phyloP scores from a whole-genome alignment of 805 yeast species.

The Candida stauntonica region DNA sequence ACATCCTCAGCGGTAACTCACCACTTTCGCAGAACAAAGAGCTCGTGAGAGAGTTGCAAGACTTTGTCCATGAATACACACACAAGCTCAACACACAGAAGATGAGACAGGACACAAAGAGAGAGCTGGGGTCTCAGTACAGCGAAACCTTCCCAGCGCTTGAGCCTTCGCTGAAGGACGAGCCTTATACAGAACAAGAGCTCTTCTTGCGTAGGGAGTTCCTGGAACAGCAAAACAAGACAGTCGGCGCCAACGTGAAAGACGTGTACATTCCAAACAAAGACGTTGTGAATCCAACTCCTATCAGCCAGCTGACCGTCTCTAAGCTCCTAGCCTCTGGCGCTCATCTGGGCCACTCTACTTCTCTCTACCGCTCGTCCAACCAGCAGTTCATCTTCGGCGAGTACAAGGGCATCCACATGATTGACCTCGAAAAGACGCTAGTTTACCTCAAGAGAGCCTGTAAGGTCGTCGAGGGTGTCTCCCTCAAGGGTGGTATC shows the following conservation, averaged over 20 bases:
- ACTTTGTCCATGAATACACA: slow-evolving; percentile 22
- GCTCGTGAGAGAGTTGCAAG: slow-evolving; percentile 18
- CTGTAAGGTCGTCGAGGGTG: slow-evolving; percentile 75
- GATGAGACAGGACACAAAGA: slow-evolving; percentile 11
- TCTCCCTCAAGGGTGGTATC: slow-evolving; percentile 80
- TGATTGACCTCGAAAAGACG: slow-evolving; percentile 87
- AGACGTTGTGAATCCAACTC: slow-evolving; percentile 56
- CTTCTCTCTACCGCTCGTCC: slow-evolving; percentile 67
- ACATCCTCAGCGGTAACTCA: slow-evolving; percentile 20
- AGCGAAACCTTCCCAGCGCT: slow-evolving; percentile 50
- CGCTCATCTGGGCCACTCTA: slow-evolving; percentile 92
- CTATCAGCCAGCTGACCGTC: slow-evolving; percentile 55
- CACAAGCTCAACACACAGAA: slow-evolving; percentile 16
- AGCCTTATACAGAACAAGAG: slow-evolving; percentile 75
- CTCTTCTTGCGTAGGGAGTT: slow-evolving; percentile 68
- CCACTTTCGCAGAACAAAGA: slow-evolving; percentile 19
- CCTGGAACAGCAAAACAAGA: slow-evolving; percentile 50
- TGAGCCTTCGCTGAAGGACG: slow-evolving; percentile 52
- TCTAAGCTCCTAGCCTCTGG: slow-evolving; percentile 83
- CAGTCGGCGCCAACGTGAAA: slow-evolving; percentile 57
- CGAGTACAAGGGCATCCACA: slow-evolving; percentile 82
- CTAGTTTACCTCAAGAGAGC: slow-evolving; percentile 73
- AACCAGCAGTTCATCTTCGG: slow-evolving; percentile 88
- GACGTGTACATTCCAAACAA: slow-evolving; percentile 67
- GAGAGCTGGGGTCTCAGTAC: slow-evolving; percentile 14